phyloP scores from a whole-genome alignment of 2,329 filamentous ascomycete species.

The Gnomoniopsis sp. region DNA sequence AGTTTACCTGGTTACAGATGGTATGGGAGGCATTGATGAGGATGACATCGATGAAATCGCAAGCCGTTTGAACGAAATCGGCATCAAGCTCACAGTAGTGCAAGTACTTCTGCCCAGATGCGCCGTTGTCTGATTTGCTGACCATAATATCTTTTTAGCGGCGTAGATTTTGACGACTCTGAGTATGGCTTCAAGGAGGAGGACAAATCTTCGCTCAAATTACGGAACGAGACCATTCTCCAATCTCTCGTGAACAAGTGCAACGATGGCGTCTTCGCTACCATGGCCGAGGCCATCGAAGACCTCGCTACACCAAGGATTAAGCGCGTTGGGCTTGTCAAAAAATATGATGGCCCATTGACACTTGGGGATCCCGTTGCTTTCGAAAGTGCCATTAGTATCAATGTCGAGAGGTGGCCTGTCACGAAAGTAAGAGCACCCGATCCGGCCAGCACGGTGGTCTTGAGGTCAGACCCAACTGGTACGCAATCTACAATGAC shows the following conservation, averaged over 20 bases:
- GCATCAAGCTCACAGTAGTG: constrained; percentile 77
- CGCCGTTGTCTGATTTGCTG: background rate
- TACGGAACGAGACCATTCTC: constrained; percentile 69
- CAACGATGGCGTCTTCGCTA: constrained; percentile 69
- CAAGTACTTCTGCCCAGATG: constrained; percentile 40
- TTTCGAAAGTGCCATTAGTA: constrained; percentile 72
- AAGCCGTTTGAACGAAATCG: constrained; percentile 68
- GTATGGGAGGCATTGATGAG: constrained; percentile 66
- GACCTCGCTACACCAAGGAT: constrained; percentile 74
- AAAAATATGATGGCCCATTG: constrained; percentile 74
- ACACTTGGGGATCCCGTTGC: constrained; percentile 74
- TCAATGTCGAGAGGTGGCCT: constrained; percentile 88
- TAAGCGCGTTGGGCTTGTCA: constrained; percentile 72
- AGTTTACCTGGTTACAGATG: constrained; percentile 85
- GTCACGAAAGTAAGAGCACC: constrained; percentile 75
- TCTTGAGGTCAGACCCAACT: constrained; percentile 49
- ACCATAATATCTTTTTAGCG: constrained; percentile 46
- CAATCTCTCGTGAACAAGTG: constrained; percentile 64
- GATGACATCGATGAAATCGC: constrained; percentile 69
- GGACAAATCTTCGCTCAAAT: constrained; percentile 71
- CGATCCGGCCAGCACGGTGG: constrained; percentile 74
- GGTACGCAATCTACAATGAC: constrained; percentile 50
- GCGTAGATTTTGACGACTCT: constrained; percentile 88
- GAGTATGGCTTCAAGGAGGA: constrained; percentile 93
- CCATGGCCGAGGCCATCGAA: constrained; percentile 78